Evolutionary conservation across 495 filamentous ascomycete genomes (phyloP).

Genomic region (Aspergillus sclerotiicarbonarius): DNA sequence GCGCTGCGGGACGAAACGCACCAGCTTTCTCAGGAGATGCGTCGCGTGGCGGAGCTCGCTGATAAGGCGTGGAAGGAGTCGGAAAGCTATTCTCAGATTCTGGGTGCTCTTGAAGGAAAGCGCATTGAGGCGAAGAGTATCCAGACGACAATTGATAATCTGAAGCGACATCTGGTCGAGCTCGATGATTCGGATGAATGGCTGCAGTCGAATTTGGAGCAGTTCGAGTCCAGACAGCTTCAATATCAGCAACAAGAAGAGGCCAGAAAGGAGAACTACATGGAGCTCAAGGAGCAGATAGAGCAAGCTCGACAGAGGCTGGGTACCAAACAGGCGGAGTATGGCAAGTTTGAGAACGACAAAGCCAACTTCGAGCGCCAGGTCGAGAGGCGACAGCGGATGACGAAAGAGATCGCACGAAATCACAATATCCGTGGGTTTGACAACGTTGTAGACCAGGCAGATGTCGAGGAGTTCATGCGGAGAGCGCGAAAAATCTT

Average conservation of each 20-base stretch:
- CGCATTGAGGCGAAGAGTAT: constrained; percentile 65
- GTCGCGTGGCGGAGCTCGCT: constrained; percentile 52
- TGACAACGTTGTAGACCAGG: constrained; percentile 72
- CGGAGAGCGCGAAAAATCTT: constrained; percentile 69
- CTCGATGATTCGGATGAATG: constrained; percentile 76
- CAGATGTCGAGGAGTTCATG: constrained; percentile 72
- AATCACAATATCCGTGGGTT: constrained; percentile 82
- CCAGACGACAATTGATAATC: constrained; percentile 63
- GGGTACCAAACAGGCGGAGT: constrained; percentile 73
- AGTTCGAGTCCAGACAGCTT: constrained; percentile 73
- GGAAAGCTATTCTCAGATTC: constrained; percentile 57
- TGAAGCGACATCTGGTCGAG: constrained; percentile 68
- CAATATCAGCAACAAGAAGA: constrained; percentile 63
- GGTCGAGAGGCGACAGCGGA: constrained; percentile 60
- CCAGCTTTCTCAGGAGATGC: constrained; percentile 55
- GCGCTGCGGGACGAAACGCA: constrained; percentile 55
- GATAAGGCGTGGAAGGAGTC: constrained; percentile 61
- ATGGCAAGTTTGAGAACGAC: constrained; percentile 80
- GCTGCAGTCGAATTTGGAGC: constrained; percentile 69
- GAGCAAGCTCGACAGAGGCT: constrained; percentile 55
- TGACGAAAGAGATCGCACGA: constrained; percentile 76
- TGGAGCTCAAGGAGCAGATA: constrained; percentile 61
- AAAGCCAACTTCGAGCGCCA: constrained; percentile 83
- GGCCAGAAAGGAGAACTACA: constrained; percentile 56
- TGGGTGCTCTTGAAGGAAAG: constrained; percentile 73